Evolutionary conservation across 257 asterid genomes (phyloP).

Genomic region (Coffea canephora): DNA sequence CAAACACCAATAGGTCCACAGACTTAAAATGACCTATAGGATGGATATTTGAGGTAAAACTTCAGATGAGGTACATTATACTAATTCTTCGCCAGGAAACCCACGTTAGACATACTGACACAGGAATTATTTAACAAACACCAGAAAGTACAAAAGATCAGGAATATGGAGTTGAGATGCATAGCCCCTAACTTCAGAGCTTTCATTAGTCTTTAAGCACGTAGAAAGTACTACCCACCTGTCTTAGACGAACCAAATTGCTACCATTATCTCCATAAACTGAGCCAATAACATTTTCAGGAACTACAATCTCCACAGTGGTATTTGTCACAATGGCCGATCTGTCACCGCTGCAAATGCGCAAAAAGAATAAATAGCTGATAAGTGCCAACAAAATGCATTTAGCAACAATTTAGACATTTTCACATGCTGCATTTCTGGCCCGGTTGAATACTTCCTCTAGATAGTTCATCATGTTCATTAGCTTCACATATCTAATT

Average conservation of each 20-base stretch:
- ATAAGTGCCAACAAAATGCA: neutral
- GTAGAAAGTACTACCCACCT: conserved; percentile 34
- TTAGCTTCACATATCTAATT: too few species aligned
- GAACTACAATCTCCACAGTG: conserved; percentile 59
- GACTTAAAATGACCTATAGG: neutral
- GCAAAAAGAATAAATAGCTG: neutral
- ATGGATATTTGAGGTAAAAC: neutral
- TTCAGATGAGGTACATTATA: neutral
- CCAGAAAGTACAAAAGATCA: neutral
- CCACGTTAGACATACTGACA: neutral
- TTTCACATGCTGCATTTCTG: neutral
- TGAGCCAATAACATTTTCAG: conserved; percentile 48
- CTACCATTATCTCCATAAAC: conserved; percentile 58
- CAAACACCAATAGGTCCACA: neutral
- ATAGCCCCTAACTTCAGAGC: neutral
- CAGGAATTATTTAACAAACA: neutral
- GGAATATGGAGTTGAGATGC: neutral
- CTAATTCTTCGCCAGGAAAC: neutral
- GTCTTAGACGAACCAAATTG: conserved; percentile 62
- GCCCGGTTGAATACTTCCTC: neutral
- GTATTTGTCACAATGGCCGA: conserved; percentile 48
- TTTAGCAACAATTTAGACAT: neutral
- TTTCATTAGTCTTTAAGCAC: neutral
- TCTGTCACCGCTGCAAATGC: conserved; percentile 46
- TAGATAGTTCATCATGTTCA: neutral